phyloP scores from a whole-genome alignment of 371 early-diverging fungal species.

The Mortierella sp. region DNA sequence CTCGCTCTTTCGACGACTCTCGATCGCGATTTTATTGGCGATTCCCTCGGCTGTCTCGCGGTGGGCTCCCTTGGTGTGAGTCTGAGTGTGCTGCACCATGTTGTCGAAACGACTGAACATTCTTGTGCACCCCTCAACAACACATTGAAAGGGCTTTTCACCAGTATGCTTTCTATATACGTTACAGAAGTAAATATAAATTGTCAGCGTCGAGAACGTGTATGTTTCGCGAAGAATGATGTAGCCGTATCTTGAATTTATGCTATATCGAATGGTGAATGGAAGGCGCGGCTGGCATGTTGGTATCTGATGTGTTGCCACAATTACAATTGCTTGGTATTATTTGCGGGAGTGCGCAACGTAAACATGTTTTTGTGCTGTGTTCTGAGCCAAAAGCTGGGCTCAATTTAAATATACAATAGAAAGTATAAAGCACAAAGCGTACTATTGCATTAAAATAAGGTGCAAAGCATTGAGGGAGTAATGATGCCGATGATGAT shows the following conservation, averaged over 20 bases:
- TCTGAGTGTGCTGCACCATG: conserved; percentile 76
- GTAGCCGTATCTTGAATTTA: conserved; percentile 1
- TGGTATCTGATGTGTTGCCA: too few relatives aligned
- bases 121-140: conserved; percentile 69
- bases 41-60: conserved; percentile 33
- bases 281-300: too few relatives aligned
- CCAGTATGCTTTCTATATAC: conserved; percentile 68
- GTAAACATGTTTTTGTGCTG: conserved; percentile 10
- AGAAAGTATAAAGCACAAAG: too few relatives aligned
- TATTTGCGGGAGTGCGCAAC: neutral
- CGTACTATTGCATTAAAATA: neutral
- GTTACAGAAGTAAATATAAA: neutral
- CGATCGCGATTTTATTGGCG: conserved; percentile 46
- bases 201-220: conserved; percentile 9
- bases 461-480: neutral
- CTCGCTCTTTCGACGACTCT: conserved; percentile 55
- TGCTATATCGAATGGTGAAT: too few relatives aligned
- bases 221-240: conserved; percentile 17
- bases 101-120: conserved; percentile 73
- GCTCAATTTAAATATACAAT: neutral
- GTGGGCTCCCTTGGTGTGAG: conserved; percentile 59
- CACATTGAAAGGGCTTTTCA: conserved; percentile 72
- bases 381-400: conserved; percentile 13
- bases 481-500: neutral
- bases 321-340: too few relatives aligned